Percentiles rank a stretch among this genome's conserved stretches.
phyloP scores from a whole-genome alignment of 2,329 filamentous ascomycete species.

The Ophiostoma tasmaniense region DNA sequence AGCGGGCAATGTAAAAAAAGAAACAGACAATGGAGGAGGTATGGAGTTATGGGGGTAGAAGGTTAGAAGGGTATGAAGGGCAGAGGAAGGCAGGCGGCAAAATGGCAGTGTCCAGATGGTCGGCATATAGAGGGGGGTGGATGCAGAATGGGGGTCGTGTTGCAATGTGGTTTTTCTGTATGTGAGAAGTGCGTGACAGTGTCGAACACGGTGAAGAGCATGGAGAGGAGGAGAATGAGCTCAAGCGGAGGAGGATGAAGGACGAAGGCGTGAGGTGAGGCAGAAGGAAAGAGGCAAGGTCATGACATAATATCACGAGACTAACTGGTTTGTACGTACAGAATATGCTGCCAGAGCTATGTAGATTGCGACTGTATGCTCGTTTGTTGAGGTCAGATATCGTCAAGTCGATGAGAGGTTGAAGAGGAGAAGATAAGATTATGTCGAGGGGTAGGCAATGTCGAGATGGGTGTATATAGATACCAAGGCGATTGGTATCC shows the following conservation, averaged over 20 bases:
- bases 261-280: background rate
- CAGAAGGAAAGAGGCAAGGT: background rate
- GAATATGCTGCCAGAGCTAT: background rate
- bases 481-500: background rate
- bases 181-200: background rate
- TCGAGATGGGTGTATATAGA: background rate
- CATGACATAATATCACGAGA: background rate
- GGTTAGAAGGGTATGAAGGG: background rate
- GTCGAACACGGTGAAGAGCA: background rate
- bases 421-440: no score
- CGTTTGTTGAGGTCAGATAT: background rate
- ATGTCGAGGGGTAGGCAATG: background rate
- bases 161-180: background rate
- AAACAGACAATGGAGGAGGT: conserved; percentile 9
- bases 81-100: conserved; percentile 1
- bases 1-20: conserved; percentile 12
- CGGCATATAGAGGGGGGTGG: conserved; percentile 1
- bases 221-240: background rate
- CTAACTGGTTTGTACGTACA: background rate
- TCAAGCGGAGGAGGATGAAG: background rate
- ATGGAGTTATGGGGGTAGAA: conserved; percentile 1
- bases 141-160: background rate
- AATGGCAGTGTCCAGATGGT: background rate
- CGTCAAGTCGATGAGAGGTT: background rate
- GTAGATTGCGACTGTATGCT: background rate